Evolutionary conservation across 2,329 filamentous ascomycete species (phyloP), one percentile per base, ranked within the genome.

Genomic region (Immersiporthe knoxdaviesiana): DNA sequence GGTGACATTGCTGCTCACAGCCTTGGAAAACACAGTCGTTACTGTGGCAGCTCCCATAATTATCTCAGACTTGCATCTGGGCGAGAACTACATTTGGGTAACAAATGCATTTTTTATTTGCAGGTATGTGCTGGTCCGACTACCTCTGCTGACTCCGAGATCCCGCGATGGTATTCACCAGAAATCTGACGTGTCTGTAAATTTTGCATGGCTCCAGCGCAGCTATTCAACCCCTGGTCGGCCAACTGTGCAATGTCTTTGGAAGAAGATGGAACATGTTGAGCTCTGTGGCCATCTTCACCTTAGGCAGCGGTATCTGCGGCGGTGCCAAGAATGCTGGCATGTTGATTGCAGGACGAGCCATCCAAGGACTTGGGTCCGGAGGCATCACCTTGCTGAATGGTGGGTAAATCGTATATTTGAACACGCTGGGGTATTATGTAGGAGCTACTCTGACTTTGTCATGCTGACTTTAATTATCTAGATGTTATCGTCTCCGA

Each of bases 211-310:
- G 2, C 52, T 56, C 30, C 52, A 74, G 73, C 32, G 70, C 72
- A 10, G 80, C 81, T 1, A 76, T 85, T 2, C 83, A 83, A 39
- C 85, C 85, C 0, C 72, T 86, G 0, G 84, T 82, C 54, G 84
- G 84, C 0, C 84, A 87, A 71, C 71, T 85, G 0, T 79, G 81
- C 4, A 81, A 87, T 63, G 79, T 87, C 18, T 88, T 83, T 70
- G 85, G 87, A 0, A 78, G 86, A 0, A 79, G 83, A 39, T 80
- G 76, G 59, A 74, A 80, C 30, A 77, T 78, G 24, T 75, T 85
- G 0, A 63, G 75, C 18, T 76, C 81, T 2, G 79, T 87, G 2
- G 77, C 76, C 18, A 71, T 85, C 0, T 87, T 88, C 69, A 79
- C 78, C 0, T 71, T 88, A 0, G 87, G 87, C 0, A 86, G 84